A percentile compares a stretch with the other conserved stretches of the same genome.
Conservation (phyloP, 140 eudicot species). For the Flaveria floridana region DNA sequence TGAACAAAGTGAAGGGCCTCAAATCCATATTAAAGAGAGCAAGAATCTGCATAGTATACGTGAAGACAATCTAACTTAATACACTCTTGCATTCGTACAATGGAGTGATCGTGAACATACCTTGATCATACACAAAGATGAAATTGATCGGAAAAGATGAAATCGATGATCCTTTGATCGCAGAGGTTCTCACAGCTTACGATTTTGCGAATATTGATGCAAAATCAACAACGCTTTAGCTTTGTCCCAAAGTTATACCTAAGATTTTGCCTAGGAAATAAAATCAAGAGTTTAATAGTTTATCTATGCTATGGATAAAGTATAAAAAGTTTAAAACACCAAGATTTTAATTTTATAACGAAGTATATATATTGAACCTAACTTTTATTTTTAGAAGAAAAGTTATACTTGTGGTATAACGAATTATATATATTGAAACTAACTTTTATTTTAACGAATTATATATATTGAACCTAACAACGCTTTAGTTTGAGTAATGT, state of each 20-base stretch:
- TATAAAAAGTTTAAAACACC: too few relatives aligned
- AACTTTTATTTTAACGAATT: too few relatives aligned
- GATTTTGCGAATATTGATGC: constrained; percentile 17
- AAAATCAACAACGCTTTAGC: constrained; percentile 4
- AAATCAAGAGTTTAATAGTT: too few relatives aligned
- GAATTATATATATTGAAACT: too few relatives aligned
- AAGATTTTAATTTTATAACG: too few relatives aligned
- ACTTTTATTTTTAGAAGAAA: too few relatives aligned
- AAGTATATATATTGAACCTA: too few relatives aligned
- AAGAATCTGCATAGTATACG: not conserved
- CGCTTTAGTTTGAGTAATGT: too few relatives aligned
- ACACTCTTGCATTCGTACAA: constrained; percentile 14
- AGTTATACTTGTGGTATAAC: too few relatives aligned
- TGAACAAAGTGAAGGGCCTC: not conserved
- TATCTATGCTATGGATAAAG: too few relatives aligned
- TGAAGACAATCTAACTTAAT: constrained; percentile 8
- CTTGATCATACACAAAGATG: constrained; percentile 19
- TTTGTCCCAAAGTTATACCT: constrained; percentile 10
- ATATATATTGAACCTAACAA: too few relatives aligned
- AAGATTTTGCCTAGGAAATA: too few relatives aligned
- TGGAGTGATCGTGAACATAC: constrained; percentile 16
- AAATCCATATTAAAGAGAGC: not conserved
- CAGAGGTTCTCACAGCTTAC: constrained; percentile 1
- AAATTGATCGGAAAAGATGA: constrained; percentile 26
- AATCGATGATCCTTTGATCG: not conserved